Conservation (phyloP, 2,329 filamentous ascomycete species). For the Alternaria angustiovoidea region DNA sequence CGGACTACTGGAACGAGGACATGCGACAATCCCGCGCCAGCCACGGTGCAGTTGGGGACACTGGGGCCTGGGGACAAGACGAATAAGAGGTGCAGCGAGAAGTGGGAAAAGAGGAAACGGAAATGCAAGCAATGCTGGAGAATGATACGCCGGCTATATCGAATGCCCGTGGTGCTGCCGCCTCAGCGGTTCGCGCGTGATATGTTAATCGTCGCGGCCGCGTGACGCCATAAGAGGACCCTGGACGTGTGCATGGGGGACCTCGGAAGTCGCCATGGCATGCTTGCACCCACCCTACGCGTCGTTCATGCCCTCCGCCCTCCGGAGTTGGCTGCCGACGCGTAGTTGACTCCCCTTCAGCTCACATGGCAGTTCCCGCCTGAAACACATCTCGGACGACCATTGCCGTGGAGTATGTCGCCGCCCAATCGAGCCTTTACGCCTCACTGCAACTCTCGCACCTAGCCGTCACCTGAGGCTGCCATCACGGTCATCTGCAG, state of each 20-base stretch:
- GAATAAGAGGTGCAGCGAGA: conserved; percentile 13
- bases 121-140: conserved; percentile 2
- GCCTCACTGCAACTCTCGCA: conserved; percentile 4
- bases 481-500: conserved; percentile 25
- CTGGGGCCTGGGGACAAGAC: background rate
- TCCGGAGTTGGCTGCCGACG: conserved; percentile 7
- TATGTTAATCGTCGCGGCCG: conserved; percentile 16
- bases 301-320: conserved; percentile 7
- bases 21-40: conserved; percentile 14
- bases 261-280: conserved; percentile 6
- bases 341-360: background rate
- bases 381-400: conserved; percentile 15
- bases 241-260: conserved; percentile 5
- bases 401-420: background rate
- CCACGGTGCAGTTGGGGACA: background rate
- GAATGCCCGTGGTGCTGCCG: conserved; percentile 8
- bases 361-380: conserved; percentile 18
- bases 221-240: conserved; percentile 22
- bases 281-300: conserved; percentile 14
- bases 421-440: conserved; percentile 17
- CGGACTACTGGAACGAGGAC: conserved; percentile 46
- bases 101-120: conserved; percentile 1
- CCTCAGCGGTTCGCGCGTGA: conserved; percentile 28
- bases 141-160: conserved; percentile 17
- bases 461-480: conserved; percentile 18